Evolutionary conservation across 1,139 yeast genomes (phyloP), one percentile per base, ranked within the genome.

Genomic region (Eremothecium sinecaudum): DNA sequence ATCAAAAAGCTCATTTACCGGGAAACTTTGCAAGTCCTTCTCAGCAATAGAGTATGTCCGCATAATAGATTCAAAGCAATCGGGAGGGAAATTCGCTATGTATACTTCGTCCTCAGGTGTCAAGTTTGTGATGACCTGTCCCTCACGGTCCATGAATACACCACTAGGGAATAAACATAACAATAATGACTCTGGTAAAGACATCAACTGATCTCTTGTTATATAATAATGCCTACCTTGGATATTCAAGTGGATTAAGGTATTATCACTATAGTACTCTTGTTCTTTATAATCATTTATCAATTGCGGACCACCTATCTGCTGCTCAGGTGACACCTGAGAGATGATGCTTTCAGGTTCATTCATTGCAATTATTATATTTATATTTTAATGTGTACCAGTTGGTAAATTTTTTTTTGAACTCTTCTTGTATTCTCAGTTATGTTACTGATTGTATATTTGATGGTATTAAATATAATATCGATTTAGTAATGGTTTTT

Each of bases 81-180:
- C 69, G 1, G 96, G 93, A 34, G 90, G 82, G 55, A 87, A 90
- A 58, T 84, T 83, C 14, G 48, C 42, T 24, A 82, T 92, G 52
- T 66, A 73, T 8, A 81, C 90, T 22, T 77, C 64, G 56, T 81
- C 92, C 9, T 77, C 76, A 44, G 81, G 87, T 0, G 90, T 76
- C 50, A 80, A 60, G 45, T 79, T 79, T 28, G 81, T 70, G 36
- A 81, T 79, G n/a, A 79, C 79, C 39, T 75, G 77, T 3, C 92
- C 93, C 34, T 72, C 62, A 36, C 68, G 67, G 53, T 83, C 92
- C 39, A 82, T 68, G 53, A 82, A 79, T 5, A 86, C 87, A 23
- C 97, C 96, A 45, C 83, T 82, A 11, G 97, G 94, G 58, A 77
- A 92, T 36, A 83, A 62, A 46, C 96, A 84, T 37, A 87, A 69